Base-by-base conservation (phyloP, 345 rosid species). In the Draba incana region DNA sequence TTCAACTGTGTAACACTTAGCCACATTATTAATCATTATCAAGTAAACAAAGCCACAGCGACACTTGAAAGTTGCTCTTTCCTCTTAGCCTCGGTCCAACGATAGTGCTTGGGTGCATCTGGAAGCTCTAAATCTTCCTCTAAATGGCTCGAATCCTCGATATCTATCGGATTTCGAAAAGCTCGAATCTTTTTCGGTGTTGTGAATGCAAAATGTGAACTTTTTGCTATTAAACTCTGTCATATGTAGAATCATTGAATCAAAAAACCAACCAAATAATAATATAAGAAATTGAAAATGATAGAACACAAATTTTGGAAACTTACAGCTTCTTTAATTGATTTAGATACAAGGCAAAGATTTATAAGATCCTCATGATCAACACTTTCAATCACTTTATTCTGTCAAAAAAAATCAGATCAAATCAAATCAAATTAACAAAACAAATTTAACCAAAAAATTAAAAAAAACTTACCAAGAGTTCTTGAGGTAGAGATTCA, bases 241-340 rank as follows among this genome's bases (percentile, higher is more conserved):
- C 13, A 37, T 11, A 37, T 3, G n/a, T n/a, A 39, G 28, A 45
- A 69, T 15, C 10, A 30, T 43, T 11, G 16, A 46, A 27, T 47
- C 64, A 48, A 35, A 35, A 56, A 37, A 58, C 39, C 8, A 35
- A 56, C 49, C 15, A 24, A 71, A 31, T n/a, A 11, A 20, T 20
- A 20, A 20, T 20, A 20, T 20, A 20, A 20, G 20, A 42, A 11
- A 37, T 5, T 28, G 13, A 39, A 30, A 8, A 48, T 38, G 44
- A 77, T 24, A 31, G 8, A 3, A 20, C 6, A 24, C 7, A 4
- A 38, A 20, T 51, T 51, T 23, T 30, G 8, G 8, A 69, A 35
- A 80, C 93, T 85, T 66, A 90, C 97, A 67, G 92, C 92, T 78
- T 90, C 92, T 73, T 77, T 79, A 41, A 93, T 79, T 11, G 81